Conservation (phyloP, 495 filamentous ascomycete genomes). For the Annulohypoxylon stygium region DNA sequence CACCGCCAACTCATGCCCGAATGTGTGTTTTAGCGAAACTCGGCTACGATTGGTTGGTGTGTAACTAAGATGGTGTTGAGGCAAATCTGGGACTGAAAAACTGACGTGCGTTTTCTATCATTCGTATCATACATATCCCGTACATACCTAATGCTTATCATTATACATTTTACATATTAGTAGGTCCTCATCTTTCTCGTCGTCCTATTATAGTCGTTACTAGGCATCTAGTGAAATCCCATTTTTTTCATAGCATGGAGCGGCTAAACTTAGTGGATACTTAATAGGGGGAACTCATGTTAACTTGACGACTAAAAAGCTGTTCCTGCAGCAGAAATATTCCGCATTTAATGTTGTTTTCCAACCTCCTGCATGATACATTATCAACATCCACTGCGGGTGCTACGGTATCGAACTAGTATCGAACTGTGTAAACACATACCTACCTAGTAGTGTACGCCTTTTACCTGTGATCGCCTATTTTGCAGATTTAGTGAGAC, state of each 20-base stretch:
- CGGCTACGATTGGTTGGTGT: slow-evolving; percentile 21
- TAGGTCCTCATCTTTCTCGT: not conserved
- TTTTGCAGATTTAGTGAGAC: not conserved
- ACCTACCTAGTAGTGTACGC: too few species aligned
- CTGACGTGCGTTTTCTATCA: slow-evolving; percentile 3
- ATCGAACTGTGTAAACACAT: too few species aligned
- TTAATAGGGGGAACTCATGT: slow-evolving; percentile 21
- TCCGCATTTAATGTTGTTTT: slow-evolving; percentile 17
- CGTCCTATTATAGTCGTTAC: slow-evolving; percentile 24
- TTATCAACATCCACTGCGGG: slow-evolving; percentile 41
- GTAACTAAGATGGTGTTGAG: slow-evolving; percentile 27
- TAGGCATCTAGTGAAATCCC: slow-evolving; percentile 11
- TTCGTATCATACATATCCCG: not conserved
- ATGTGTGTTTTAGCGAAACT: slow-evolving; percentile 20
- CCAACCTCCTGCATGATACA: slow-evolving; percentile 47
- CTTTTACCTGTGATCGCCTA: not conserved
- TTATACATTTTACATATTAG: slow-evolving; percentile 1
- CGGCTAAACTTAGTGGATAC: slow-evolving; percentile 12
- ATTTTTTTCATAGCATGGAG: not conserved
- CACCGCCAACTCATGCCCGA: slow-evolving; percentile 42
- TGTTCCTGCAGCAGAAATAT: slow-evolving; percentile 48
- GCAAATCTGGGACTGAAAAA: slow-evolving; percentile 16
- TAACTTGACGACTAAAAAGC: slow-evolving; percentile 12
- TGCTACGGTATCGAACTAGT: slow-evolving; percentile 25
- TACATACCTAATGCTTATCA: slow-evolving; percentile 12